These are phyloP conservation scores for Aschersonia sp. DNA, from an alignment of 2,329 filamentous ascomycete species.

Conservation along the genomic window DNA sequence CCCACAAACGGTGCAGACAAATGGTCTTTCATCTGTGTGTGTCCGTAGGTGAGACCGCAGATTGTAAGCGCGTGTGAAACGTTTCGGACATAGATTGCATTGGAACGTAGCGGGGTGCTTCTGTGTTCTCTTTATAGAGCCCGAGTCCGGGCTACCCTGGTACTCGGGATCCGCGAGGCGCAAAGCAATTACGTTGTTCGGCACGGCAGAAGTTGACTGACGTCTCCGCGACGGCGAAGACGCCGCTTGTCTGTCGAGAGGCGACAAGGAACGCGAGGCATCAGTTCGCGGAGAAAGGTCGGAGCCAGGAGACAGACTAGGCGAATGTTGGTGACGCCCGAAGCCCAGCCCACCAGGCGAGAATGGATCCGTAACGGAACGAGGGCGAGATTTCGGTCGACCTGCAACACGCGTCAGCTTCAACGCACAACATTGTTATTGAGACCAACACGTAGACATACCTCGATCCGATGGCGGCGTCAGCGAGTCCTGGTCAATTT, in stretches of 20 bases:
- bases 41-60: constrained; percentile 88
- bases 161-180: constrained; percentile 82
- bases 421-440: background rate
- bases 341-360: constrained; percentile 29
- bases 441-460: constrained; percentile 17
- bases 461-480: constrained; percentile 60
- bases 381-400: constrained; percentile 32
- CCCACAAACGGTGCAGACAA: constrained; percentile 91
- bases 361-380: constrained; percentile 46
- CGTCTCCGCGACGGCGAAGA: constrained; percentile 25
- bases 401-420: constrained; percentile 15
- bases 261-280: constrained; percentile 42
- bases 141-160: constrained; percentile 47
- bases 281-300: constrained; percentile 29
- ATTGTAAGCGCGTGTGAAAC: constrained; percentile 94
- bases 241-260: constrained; percentile 36
- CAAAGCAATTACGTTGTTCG: constrained; percentile 61
- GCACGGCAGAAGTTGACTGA: constrained; percentile 50
- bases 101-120: constrained; percentile 98
- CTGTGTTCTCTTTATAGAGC: constrained; percentile 68
- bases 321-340: constrained; percentile 23
- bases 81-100: constrained; percentile 83
- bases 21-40: constrained; percentile 92
- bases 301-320: constrained; percentile 35
- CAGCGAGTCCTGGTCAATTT: constrained; percentile 62